Evolutionary conservation across 2,329 filamentous ascomycete species (phyloP).

Genomic region (Pyrenophora teres): DNA sequence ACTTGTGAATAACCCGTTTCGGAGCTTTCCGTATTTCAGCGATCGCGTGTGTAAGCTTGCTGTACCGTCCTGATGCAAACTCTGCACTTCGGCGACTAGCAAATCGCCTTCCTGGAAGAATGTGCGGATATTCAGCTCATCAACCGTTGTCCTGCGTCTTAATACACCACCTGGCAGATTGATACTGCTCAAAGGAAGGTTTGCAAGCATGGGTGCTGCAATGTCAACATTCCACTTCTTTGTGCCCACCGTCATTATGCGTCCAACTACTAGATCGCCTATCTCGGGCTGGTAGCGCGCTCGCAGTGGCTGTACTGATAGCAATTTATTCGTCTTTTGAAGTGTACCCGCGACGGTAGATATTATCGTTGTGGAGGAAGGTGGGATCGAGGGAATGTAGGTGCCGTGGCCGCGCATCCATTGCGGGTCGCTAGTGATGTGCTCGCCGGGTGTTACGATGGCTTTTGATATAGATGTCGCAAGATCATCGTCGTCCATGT

Average conservation of each 20-base stretch:
- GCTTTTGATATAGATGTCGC: constrained; percentile 38
- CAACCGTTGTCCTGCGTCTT: constrained; percentile 87
- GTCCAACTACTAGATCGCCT: constrained; percentile 90
- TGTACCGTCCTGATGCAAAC: constrained; percentile 80
- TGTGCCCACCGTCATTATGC: constrained; percentile 93
- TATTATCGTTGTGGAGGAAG: constrained; percentile 68
- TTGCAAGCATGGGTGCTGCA: constrained; percentile 81
- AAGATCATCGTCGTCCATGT: constrained; percentile 53
- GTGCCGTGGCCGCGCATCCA: constrained; percentile 99
- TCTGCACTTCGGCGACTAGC: constrained; percentile 92
- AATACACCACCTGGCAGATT: constrained; percentile 94
- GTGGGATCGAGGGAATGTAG: constrained; percentile 63
- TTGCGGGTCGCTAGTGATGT: constrained; percentile 88
- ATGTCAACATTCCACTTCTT: constrained; percentile 95
- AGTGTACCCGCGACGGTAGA: constrained; percentile 90
- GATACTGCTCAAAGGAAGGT: constrained; percentile 84
- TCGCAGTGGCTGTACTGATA: constrained; percentile 86
- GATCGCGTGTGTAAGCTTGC: constrained; percentile 88
- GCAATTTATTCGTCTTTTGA: constrained; percentile 93
- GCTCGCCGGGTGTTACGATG: constrained; percentile 86
- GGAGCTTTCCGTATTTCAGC: constrained; percentile 91
- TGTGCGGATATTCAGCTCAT: constrained; percentile 95
- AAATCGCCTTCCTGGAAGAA: constrained; percentile 97
- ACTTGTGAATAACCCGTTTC: constrained; percentile 87
- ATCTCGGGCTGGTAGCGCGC: constrained; percentile 96